phyloP scores from a whole-genome alignment of 345 rosid species.

The Citrus australasica region DNA sequence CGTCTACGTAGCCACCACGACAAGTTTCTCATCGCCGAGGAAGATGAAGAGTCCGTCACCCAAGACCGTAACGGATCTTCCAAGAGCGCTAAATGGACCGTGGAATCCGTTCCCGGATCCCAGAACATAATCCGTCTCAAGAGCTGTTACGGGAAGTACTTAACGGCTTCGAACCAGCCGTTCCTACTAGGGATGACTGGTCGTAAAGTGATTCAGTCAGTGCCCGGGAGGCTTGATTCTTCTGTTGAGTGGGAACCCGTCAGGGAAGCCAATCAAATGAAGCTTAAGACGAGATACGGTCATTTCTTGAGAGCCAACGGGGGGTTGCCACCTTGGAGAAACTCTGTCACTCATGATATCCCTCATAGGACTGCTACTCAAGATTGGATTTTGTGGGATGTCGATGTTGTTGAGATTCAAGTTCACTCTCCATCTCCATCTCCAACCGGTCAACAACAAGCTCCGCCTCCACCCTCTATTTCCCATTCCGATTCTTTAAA shows the following conservation, averaged over 20 bases:
- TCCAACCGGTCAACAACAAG: conserved; percentile 17
- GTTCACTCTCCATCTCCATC: conserved; percentile 34
- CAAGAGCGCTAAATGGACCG: conserved; percentile 63
- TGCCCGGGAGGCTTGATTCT: conserved; percentile 46
- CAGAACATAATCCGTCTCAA: conserved; percentile 55
- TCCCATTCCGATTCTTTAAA: conserved; percentile 38
- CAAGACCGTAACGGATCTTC: conserved; percentile 65
- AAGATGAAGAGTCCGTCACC: conserved; percentile 63
- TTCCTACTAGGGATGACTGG: conserved; percentile 79
- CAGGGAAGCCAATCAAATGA: conserved; percentile 44
- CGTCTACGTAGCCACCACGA: conserved; percentile 74
- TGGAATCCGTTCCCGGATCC: conserved; percentile 55
- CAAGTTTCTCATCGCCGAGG: conserved; percentile 70
- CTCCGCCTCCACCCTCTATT: conserved; percentile 15
- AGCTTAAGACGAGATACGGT: conserved; percentile 58
- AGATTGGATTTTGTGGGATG: conserved; percentile 70
- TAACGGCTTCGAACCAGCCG: conserved; percentile 79
- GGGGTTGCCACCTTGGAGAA: conserved; percentile 73
- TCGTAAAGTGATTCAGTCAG: conserved; percentile 59
- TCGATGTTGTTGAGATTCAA: conserved; percentile 57
- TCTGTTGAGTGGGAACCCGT: conserved; percentile 83
- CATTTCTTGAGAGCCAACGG: conserved; percentile 70
- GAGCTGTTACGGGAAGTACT: conserved; percentile 64
- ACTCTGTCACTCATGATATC: conserved; percentile 71
- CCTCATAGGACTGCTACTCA: conserved; percentile 64